phyloP scores from a whole-genome alignment of 2,329 filamentous ascomycete genomes.

The Ophiocordyceps polyrhachis-furcata region DNA sequence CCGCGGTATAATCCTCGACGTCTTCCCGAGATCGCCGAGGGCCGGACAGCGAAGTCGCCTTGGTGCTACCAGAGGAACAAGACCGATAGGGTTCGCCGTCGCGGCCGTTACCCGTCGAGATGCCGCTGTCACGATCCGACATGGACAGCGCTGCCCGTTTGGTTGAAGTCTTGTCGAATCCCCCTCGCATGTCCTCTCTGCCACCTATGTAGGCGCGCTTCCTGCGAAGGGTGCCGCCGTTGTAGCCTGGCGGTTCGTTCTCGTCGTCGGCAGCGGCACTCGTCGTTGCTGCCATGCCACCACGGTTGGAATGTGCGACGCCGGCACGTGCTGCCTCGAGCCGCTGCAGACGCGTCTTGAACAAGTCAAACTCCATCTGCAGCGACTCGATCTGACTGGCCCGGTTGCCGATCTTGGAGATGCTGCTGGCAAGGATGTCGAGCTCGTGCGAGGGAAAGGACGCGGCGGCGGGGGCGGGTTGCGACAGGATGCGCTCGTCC shows the following conservation, averaged over 20 bases:
- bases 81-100: conserved; percentile 4
- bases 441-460: conserved; percentile 15
- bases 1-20: not conserved
- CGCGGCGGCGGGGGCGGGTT: conserved; percentile 2
- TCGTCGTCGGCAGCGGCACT: not conserved
- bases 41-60: not conserved
- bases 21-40: conserved; percentile 1
- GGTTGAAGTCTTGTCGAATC: conserved; percentile 4
- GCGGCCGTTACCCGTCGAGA: conserved; percentile 2
- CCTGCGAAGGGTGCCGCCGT: conserved; percentile 4
- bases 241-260: not conserved
- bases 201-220: conserved; percentile 5
- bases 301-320: conserved; percentile 1
- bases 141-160: conserved; percentile 10
- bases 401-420: conserved; percentile 18
- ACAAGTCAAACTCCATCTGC: conserved; percentile 22
- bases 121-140: conserved; percentile 4
- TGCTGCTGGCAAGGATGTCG: conserved; percentile 19
- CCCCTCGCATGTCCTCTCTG: conserved; percentile 4
- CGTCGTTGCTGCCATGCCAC: not conserved
- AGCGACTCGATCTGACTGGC: conserved; percentile 20
- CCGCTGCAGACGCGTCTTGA: conserved; percentile 17
- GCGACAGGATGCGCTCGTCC: conserved; percentile 7
- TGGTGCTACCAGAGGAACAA: conserved; percentile 3
- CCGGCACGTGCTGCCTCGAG: conserved; percentile 10